phyloP scores from a whole-genome alignment of 2,329 filamentous ascomycete genomes.

The Xylaria sp. region DNA sequence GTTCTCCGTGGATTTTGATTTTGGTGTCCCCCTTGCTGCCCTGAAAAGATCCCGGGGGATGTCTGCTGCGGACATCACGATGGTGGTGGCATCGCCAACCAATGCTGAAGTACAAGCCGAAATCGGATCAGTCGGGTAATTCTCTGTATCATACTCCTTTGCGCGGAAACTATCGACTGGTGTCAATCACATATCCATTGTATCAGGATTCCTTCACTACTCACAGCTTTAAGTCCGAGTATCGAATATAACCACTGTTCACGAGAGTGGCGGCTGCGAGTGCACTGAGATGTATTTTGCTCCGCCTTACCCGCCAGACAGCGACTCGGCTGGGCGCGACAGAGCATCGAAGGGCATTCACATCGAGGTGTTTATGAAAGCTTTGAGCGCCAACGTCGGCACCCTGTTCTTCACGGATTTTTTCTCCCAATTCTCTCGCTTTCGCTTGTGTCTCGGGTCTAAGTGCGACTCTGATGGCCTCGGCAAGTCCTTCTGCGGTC shows the following conservation, averaged over 20 bases:
- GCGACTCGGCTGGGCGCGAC: conserved; percentile 75
- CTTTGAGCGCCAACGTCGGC: conserved; percentile 71
- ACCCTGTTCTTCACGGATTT: conserved; percentile 74
- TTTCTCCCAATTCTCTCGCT: conserved; percentile 68
- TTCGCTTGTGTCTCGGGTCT: conserved; percentile 68
- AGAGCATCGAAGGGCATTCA: conserved; percentile 75
- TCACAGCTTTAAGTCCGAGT: conserved; percentile 79
- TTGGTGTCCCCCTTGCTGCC: conserved; percentile 39
- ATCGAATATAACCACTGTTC: conserved; percentile 71
- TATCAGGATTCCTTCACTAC: conserved; percentile 42
- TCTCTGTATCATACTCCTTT: conserved; percentile 79
- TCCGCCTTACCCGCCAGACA: conserved; percentile 78
- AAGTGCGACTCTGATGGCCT: conserved; percentile 70
- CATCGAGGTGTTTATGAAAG: conserved; percentile 77
- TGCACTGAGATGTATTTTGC: conserved; percentile 74
- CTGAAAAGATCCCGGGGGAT: conserved; percentile 70
- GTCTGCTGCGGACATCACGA: conserved; percentile 86
- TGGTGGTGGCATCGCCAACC: conserved; percentile 82
- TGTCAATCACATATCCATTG: conserved; percentile 31
- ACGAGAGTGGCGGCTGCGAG: conserved; percentile 78
- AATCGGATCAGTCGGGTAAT: conserved; percentile 82
- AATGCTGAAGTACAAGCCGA: conserved; percentile 81
- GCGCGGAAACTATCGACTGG: conserved; percentile 57
- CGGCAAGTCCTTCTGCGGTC: conserved; percentile 72
- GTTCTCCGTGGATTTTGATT: conserved; percentile 42